These are phyloP conservation scores for Pterocarpus santalinus DNA, from an alignment of 306 rosid genomes.

Conservation along the genomic window DNA sequence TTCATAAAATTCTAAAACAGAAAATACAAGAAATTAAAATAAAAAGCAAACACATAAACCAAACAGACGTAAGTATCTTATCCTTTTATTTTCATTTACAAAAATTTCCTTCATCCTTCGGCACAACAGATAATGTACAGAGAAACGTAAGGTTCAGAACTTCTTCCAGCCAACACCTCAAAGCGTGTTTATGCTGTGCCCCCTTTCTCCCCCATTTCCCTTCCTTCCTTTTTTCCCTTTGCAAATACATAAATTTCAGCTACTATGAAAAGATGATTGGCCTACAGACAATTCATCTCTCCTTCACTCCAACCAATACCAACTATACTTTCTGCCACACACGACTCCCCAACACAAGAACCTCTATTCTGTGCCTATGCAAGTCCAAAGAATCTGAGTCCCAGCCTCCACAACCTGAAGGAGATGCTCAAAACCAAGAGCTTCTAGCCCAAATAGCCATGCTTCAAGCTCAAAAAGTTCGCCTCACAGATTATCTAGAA, in stretches of 20 bases:
- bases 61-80: not conserved
- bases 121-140: conserved; percentile 51
- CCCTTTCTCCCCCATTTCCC: conserved; percentile 9
- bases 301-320: conserved; percentile 43
- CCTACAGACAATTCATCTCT: conserved; percentile 63
- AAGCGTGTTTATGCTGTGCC: not conserved
- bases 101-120: not conserved
- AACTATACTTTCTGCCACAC: conserved; percentile 1
- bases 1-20: no score
- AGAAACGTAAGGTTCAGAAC: conserved; percentile 58
- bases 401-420: conserved; percentile 55
- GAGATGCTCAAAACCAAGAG: conserved; percentile 81
- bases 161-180: not conserved
- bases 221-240: not conserved
- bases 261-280: conserved; percentile 57
- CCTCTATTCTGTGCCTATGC: conserved; percentile 55
- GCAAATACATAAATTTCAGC: not conserved
- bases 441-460: conserved; percentile 78
- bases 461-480: conserved; percentile 84
- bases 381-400: conserved; percentile 70
- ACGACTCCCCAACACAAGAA: conserved; percentile 48
- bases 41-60: no score
- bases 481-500: conserved; percentile 75
- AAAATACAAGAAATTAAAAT: no score
- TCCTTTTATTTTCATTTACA: not conserved